Conservation (phyloP, 495 filamentous ascomycete species). For the Annulohypoxylon maeteangense region DNA sequence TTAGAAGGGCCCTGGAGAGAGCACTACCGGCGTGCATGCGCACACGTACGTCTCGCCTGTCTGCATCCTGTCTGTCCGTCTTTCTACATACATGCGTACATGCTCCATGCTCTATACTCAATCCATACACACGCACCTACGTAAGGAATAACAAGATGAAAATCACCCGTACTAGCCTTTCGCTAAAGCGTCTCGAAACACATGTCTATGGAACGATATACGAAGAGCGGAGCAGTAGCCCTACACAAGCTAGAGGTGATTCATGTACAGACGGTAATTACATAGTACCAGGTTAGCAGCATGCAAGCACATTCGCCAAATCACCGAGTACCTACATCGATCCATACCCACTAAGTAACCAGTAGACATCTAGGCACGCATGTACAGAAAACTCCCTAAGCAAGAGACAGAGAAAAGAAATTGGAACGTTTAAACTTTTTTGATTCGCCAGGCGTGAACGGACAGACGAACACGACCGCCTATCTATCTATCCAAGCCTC, state of each 20-base stretch:
- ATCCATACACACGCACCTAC: not conserved
- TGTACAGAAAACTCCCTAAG: not conserved
- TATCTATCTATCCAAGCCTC: slow-evolving; percentile 40
- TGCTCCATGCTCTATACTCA: not conserved
- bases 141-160: not conserved
- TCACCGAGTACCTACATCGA: not conserved
- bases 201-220: not conserved
- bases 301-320: not conserved
- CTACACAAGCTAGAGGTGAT: not conserved
- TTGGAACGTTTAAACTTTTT: slow-evolving; percentile 40
- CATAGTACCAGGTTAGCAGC: not conserved
- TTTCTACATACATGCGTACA: not conserved
- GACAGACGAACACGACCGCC: slow-evolving; percentile 24
- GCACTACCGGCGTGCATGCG: slow-evolving; percentile 1
- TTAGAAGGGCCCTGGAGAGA: not conserved
- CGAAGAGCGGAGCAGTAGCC: not conserved
- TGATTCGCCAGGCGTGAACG: slow-evolving; percentile 16
- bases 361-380: not conserved
- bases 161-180: not conserved
- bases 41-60: not conserved
- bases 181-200: not conserved
- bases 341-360: not conserved
- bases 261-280: not conserved
- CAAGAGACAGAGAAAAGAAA: not conserved
- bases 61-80: no score